Conservation (phyloP, 345 rosid genomes). For the Corchorus capsularis region DNA sequence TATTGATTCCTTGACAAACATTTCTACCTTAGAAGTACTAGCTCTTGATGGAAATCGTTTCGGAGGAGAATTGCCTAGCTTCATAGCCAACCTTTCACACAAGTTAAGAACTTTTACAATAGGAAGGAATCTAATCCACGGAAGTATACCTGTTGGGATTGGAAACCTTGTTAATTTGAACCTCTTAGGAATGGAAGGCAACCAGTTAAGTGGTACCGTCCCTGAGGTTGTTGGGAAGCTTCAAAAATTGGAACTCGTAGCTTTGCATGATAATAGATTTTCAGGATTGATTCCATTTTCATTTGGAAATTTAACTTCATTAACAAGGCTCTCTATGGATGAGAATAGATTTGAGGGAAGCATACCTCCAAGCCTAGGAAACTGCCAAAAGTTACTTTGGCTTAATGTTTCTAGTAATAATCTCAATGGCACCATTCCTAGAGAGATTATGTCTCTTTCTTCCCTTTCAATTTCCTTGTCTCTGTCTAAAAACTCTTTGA, state of each 20-base stretch:
- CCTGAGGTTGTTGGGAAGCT: constrained; percentile 29
- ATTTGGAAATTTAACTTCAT: constrained; percentile 29
- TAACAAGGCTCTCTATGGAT: constrained; percentile 22
- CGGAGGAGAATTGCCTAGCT: constrained; percentile 31
- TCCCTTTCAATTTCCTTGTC: constrained; percentile 34
- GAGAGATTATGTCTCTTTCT: constrained; percentile 31
- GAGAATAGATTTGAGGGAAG: constrained; percentile 30
- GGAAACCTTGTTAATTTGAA: constrained; percentile 23
- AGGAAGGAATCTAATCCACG: constrained; percentile 12
- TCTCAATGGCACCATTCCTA: constrained; percentile 40
- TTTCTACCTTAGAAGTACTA: constrained; percentile 26
- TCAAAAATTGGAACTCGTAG: constrained; percentile 6
- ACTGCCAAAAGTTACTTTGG: constrained; percentile 20
- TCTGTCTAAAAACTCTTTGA: constrained; percentile 33
- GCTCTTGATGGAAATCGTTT: constrained; percentile 16
- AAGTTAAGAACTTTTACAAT: background rate
- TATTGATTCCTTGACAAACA: constrained; percentile 29
- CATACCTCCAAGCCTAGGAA: constrained; percentile 39
- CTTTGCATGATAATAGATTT: background rate
- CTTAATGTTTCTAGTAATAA: constrained; percentile 34
- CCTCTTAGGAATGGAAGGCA: background rate
- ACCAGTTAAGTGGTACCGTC: constrained; percentile 21
- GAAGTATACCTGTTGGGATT: constrained; percentile 25
- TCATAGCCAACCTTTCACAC: constrained; percentile 29
- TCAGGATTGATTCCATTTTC: constrained; percentile 10